Evolutionary conservation across 1,284 basidiomycete species (phyloP).

Genomic region (Puccinia horiana): DNA sequence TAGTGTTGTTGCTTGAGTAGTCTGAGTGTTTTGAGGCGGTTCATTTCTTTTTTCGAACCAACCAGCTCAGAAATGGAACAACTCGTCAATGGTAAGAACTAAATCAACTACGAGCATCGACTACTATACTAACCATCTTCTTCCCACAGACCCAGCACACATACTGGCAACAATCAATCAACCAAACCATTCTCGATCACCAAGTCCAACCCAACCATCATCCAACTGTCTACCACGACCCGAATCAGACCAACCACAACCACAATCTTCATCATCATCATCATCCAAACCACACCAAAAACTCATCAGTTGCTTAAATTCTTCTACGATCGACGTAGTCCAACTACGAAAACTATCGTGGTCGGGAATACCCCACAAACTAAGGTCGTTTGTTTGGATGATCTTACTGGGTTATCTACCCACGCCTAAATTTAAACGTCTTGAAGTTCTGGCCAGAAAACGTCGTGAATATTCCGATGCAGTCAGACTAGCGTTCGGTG

Average conservation of each 20-base stretch:
- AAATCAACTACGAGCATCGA: too few species aligned
- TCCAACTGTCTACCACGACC: too few species aligned
- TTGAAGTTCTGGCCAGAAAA: constrained; percentile 78
- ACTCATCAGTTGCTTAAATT: constrained; percentile 53
- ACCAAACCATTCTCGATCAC: neutral
- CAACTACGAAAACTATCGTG: constrained; percentile 88
- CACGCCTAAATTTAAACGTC: constrained; percentile 74
- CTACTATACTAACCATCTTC: too few species aligned
- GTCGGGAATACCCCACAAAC: constrained; percentile 84
- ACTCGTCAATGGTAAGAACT: too few species aligned
- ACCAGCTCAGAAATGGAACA: too few species aligned
- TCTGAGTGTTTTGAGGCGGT: too few species aligned
- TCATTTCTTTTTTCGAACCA: too few species aligned
- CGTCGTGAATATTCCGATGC: constrained; percentile 86
- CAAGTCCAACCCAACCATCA: neutral
- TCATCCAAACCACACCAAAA: too few species aligned
- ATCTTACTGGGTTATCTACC: constrained; percentile 91
- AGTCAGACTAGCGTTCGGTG: constrained; percentile 85
- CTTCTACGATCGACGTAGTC: constrained; percentile 67
- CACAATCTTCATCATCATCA: too few species aligned
- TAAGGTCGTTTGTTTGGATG: constrained; percentile 92
- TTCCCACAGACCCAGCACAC: constrained; percentile 28
- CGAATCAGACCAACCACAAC: too few species aligned
- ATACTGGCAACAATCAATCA: neutral
- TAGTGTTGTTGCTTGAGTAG: too few species aligned